Conservation (phyloP, 1,284 basidiomycete genomes). For the Cutaneotrichosporon mucoides region DNA sequence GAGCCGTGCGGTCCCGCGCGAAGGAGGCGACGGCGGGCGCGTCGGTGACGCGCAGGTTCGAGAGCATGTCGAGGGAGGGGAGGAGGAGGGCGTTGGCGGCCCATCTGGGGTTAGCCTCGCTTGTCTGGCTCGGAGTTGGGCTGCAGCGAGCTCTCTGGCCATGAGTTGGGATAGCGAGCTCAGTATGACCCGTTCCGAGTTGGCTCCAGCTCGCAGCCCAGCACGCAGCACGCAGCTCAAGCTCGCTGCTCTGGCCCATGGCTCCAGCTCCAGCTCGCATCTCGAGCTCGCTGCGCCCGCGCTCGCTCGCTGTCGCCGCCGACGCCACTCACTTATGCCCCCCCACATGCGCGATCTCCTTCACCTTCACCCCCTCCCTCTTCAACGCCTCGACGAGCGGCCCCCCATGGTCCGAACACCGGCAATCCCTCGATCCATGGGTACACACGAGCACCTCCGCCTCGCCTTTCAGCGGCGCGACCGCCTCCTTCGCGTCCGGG, state of each 20-base stretch:
- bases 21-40: slow-evolving; percentile 57
- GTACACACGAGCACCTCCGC: slow-evolving; percentile 64
- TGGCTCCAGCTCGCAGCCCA: too few relatives aligned
- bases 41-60: slow-evolving; percentile 57
- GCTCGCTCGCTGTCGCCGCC: too few relatives aligned
- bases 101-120: slow-evolving; percentile 52
- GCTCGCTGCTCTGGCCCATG: too few relatives aligned
- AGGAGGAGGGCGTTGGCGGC: slow-evolving; percentile 73
- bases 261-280: too few relatives aligned
- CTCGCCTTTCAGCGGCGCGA: background rate
- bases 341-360: slow-evolving; percentile 72
- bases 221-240: too few relatives aligned
- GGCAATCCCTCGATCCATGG: slow-evolving; percentile 65
- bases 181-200: too few relatives aligned
- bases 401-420: slow-evolving; percentile 65
- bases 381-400: slow-evolving; percentile 40
- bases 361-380: slow-evolving; percentile 52
- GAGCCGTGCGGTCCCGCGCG: slow-evolving; percentile 24
- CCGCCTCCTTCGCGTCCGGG: background rate
- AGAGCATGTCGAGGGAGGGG: slow-evolving; percentile 74
- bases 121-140: background rate
- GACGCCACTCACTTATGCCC: slow-evolving; percentile 72
- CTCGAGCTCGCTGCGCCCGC: too few relatives aligned
- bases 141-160: too few relatives aligned
- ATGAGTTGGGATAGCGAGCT: too few relatives aligned